Evolutionary conservation across 768 basidiomycete genomes (phyloP), one percentile per base, ranked within the genome.

Genomic region (Butyriboletus loyo): DNA sequence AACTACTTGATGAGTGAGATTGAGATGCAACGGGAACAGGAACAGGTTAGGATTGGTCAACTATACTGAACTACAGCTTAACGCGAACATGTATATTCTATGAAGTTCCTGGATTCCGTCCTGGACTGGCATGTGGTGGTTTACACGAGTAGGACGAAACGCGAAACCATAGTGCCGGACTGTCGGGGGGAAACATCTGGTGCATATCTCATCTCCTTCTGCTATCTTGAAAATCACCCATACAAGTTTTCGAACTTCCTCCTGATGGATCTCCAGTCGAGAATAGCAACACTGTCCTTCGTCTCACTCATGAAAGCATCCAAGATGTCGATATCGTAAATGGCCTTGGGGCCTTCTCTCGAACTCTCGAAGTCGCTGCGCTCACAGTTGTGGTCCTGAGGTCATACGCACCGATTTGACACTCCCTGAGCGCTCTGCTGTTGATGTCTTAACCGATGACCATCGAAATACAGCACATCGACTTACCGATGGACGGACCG

Each of bases 131-230:
- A 35, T 10, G 51, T 40, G 17, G 1, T 25, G 15, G 8, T 5
- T 30, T 31, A n/a, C 34, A n/a, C 22, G 78, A 36, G 21, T 37
- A 51, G 50, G 13, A 11, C 11, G 27, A 17, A 22, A 37, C 28
- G 7, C 28, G 7, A n/a, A n/a, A n/a, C n/a, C n/a, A n/a, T n/a
- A n/a, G n/a, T n/a, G n/a, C n/a, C n/a, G n/a, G n/a, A n/a, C n/a
- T n/a, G n/a, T n/a, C n/a, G n/a, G n/a, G n/a, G n/a, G n/a, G n/a
- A n/a, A n/a, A n/a, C n/a, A n/a, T n/a, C n/a, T n/a, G n/a, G n/a
- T n/a, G n/a, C n/a, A n/a, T n/a, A 27, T 27, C 7, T 36, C n/a
- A 9, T 36, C 35, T 36, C 35, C 7, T 36, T 36, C 7, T 7
- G 7, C 34, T n/a, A 7, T n/a, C 7, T 4, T 36, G 3, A 4